Evolutionary conservation across 345 rosid genomes (phyloP).

Genomic region (Citrus medica): DNA sequence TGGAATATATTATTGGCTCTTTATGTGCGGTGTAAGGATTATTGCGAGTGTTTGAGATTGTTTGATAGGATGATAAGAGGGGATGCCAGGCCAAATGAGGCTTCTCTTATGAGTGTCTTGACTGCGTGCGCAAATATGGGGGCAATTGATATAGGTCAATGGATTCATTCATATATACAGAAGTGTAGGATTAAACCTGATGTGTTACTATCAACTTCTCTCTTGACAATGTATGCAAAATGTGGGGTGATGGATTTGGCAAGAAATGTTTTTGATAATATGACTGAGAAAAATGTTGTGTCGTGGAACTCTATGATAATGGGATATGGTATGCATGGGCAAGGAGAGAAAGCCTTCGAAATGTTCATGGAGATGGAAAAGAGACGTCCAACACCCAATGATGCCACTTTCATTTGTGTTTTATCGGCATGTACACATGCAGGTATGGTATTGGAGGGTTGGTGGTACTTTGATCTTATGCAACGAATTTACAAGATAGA

Average conservation of each 20-base stretch:
- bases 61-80: slow-evolving; percentile 45
- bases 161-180: slow-evolving; percentile 46
- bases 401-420: slow-evolving; percentile 48
- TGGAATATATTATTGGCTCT: slow-evolving; percentile 62
- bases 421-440: slow-evolving; percentile 52
- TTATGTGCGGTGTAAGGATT: slow-evolving; percentile 45
- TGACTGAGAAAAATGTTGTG: slow-evolving; percentile 37
- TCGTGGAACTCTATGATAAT: slow-evolving; percentile 64
- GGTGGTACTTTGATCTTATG: slow-evolving; percentile 62
- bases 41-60: slow-evolving; percentile 44
- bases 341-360: slow-evolving; percentile 50
- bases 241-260: slow-evolving; percentile 42
- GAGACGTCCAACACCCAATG: slow-evolving; percentile 41
- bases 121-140: slow-evolving; percentile 52
- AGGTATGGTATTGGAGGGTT: slow-evolving; percentile 61
- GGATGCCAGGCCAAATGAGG: slow-evolving; percentile 45
- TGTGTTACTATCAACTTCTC: slow-evolving; percentile 52
- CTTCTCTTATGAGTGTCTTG: slow-evolving; percentile 54
- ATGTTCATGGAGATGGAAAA: slow-evolving; percentile 51
- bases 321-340: slow-evolving; percentile 61
- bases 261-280: slow-evolving; percentile 37
- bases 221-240: slow-evolving; percentile 52
- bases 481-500: slow-evolving; percentile 43
- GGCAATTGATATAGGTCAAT: slow-evolving; percentile 42
- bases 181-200: slow-evolving; percentile 34